Evolutionary conservation across 331 rosid species (phyloP), one percentile per base, ranked within the genome.

Genomic region (Spiraea crenata): DNA sequence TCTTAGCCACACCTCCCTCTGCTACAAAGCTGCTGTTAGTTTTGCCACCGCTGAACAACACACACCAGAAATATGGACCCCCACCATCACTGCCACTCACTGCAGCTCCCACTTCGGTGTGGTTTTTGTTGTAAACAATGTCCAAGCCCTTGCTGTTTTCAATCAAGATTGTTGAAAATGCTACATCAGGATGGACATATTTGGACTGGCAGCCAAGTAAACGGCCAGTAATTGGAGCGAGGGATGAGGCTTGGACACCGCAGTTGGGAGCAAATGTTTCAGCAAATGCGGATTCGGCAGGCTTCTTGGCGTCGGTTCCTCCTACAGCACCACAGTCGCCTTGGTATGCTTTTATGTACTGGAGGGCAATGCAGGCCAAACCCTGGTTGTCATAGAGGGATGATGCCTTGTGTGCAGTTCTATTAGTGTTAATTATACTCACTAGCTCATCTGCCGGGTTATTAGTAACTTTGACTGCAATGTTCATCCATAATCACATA

Each of bases 371-470:
- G 83, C 99, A 95, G 56, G 87, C 99, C 66, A 91, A 89, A 49
- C 97, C 99, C 5, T 87, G 96, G 77, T 87, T 95, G 80, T 84
- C 89, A 7, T 61, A 59, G 69, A 91, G 86, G 50, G 83, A 17
- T 15, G 96, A 58, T 35, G 50, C 63, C 62, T 81, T 86, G 81
- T 87, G 89, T 57, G 86, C 91, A 50, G 99, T 95, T 83, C 97
- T 80, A 79, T 95, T 91, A 12, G 67, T 76, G 37, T 91, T 89
- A 4, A 95, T 80, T 6, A 57, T 85, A 38, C 49, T 88, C 4
- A 95, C 93, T 74, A 95, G 82, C 81, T 89, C 78, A 81, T 95
- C 99, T 0, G 99, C 99, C 9, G 99, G 97, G 72, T 89, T 93
- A 19, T 84, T 64, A 37, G 96, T 86, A 68, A 89, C 84, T 57